Base-by-base conservation (phyloP, 139 green algal species). In the Deuterostichococcus epilithicus region DNA sequence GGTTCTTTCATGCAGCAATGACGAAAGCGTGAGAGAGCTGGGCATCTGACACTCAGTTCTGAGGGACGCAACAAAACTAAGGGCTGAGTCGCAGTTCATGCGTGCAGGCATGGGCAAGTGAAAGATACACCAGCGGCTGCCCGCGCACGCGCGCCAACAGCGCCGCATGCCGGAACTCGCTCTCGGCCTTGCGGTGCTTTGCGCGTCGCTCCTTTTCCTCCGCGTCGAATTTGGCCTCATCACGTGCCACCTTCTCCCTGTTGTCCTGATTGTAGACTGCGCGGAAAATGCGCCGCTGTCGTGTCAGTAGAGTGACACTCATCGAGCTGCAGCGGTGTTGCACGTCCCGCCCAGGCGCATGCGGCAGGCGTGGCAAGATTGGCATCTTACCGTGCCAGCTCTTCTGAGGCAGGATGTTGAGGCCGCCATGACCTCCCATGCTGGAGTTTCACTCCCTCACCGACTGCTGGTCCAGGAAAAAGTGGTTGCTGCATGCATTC, bases 381-480 rank as follows among this genome's bases (percentile, higher is more conserved):
- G 45, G 18, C 13, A 18, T 5, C 86, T 76, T n/a, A 92, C 90
- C 90, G 76, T 98, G 94, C 93, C 94, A 97, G 3, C 83, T 88
- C 78, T 97, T 98, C 79, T 98, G 95, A 1, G 95, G 95, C 26
- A 98, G 76, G 71, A 98, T 98, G 77, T 98, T 98, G 23, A 98
- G 84, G 1, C 95, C 95, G 30, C 95, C 95, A 76, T 98, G 94
- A 0, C 94, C 94, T 20, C 93, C 94, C 94, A 98, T 98, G 45
- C 0, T 76, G 59, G n/a, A 52, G 13, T 52, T 52, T 52, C 42
- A 52, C 42, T 52, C 13, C 42, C 13, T 52, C 42, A 52, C 42
- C 42, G 42, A n/a, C n/a, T n/a, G n/a, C n/a, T n/a, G n/a, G n/a
- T n/a, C n/a, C n/a, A n/a, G n/a, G n/a, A n/a, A n/a, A n/a, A n/a